A percentile compares a stretch with the other conserved stretches of the same genome.
These are phyloP conservation scores for Gossypium davidsonii DNA, from an alignment of 441 rosid species.

Conservation along the genomic window DNA sequence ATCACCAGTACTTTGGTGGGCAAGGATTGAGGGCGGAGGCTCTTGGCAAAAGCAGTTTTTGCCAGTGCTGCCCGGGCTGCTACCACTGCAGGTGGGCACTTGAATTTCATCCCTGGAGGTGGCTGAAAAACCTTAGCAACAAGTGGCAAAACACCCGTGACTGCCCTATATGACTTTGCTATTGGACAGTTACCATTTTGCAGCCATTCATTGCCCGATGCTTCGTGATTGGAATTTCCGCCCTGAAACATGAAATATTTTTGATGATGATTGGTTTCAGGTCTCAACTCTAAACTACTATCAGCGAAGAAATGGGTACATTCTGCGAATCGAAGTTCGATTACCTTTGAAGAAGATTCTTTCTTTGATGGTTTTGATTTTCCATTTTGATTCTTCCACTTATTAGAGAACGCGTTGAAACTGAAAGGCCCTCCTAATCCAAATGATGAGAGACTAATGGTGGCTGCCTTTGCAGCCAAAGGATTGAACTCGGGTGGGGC, in stretches of 20 bases:
- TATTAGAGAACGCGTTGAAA: constrained; percentile 51
- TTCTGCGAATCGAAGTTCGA: not conserved
- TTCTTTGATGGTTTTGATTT: constrained; percentile 50
- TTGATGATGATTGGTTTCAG: not conserved
- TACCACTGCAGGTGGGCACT: constrained; percentile 55
- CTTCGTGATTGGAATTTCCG: constrained; percentile 54
- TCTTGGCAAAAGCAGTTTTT: constrained; percentile 57
- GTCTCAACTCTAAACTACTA: not conserved
- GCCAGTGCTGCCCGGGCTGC: constrained; percentile 69
- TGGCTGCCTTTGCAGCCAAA: constrained; percentile 63
- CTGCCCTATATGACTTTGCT: constrained; percentile 64
- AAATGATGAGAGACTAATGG: constrained; percentile 66
- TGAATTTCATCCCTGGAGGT: constrained; percentile 49
- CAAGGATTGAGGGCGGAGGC: constrained; percentile 61
- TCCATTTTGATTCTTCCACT: constrained; percentile 42
- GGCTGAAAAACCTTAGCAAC: constrained; percentile 60
- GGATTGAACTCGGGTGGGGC: constrained; percentile 51
- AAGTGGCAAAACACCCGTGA: constrained; percentile 57
- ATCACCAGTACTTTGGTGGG: constrained; percentile 56
- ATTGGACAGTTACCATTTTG: constrained; percentile 66
- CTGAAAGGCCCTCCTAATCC: constrained; percentile 61
- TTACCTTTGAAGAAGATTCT: constrained; percentile 52
- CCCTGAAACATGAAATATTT: constrained; percentile 33
- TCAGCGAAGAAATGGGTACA: not conserved
- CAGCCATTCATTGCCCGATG: constrained; percentile 57